Base-by-base conservation (phyloP, 768 basidiomycete genomes). In the Piloderma croceum region DNA sequence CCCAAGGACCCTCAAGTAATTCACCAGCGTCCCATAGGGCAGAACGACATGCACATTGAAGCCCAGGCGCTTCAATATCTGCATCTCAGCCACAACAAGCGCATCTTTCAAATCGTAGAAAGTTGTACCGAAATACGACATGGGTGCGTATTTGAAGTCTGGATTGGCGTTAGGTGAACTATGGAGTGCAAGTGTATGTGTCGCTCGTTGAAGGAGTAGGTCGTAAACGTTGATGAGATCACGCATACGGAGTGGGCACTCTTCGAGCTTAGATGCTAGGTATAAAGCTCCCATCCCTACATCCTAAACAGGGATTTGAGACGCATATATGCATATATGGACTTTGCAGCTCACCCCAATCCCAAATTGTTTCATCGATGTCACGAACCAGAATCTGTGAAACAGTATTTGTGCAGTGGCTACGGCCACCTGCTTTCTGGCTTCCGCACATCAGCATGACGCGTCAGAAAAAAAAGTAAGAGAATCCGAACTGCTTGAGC, bases 51-150 rank as follows among this genome's bases (percentile, higher is more conserved):
- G 83, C 29, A 94, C 89, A 54, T 97, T 88, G 67, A 98, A 99
- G 1, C 90, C 94, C 9, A 99, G 74, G 18, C 94, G 76, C 62
- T 99, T 99, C 48, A 99, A 72, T 17, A 98, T 76, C 59, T 99
- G 96, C 90, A 98, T 98, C 63, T 99, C 96, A 2, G 86, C 81
- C 11, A 93, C 84, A 17, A 97, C 90, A 36, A 97, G 69, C 6
- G 87, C 83, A 56, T 99, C 96, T 57, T 94, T 97, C 60, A 90
- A 72, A 46, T 93, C 89, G 67, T 97, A 97, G 55, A 94, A 98
- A 2, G 80, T 82, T 52, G 74, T 75, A 11, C 87, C 81, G 59
- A 89, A 92, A 63, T 91, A 93, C 13, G 85, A 81, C 88, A 91
- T 93, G 10, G 90, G 83, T 3, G 72, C 63, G 61, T 92, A 90